A percentile compares a stretch with the other conserved stretches of the same genome.
These are phyloP conservation scores for Nigrospora sphaerica DNA, from an alignment of 2,329 filamentous ascomycete genomes.

Conservation along the genomic window DNA sequence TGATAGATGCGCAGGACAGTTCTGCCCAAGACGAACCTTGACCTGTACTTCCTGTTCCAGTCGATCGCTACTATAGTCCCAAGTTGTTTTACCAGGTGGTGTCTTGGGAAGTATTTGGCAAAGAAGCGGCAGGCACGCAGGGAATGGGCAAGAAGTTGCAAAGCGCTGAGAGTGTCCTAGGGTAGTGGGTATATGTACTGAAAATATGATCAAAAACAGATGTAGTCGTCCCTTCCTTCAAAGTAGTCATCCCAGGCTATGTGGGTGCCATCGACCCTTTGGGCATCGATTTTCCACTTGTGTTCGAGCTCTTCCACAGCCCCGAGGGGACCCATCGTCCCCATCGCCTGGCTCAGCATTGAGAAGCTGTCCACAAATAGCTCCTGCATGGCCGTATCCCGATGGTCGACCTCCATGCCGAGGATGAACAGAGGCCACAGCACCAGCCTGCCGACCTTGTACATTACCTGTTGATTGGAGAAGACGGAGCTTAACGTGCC, in stretches of 20 bases:
- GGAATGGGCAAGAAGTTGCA: too few relatives aligned
- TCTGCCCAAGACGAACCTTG: too few relatives aligned
- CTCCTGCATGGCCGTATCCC: not conserved
- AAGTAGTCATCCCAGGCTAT: conserved; percentile 5
- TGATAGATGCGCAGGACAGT: too few relatives aligned
- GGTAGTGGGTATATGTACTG: not conserved
- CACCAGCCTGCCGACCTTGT: conserved; percentile 6
- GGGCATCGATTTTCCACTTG: conserved; percentile 3
- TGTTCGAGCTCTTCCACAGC: conserved; percentile 1
- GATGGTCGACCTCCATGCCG: conserved; percentile 3
- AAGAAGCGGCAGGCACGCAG: not conserved
- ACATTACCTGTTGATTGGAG: conserved; percentile 2
- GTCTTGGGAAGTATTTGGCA: too few relatives aligned
- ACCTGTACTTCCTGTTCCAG: too few relatives aligned
- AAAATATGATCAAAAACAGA: conserved; percentile 1
- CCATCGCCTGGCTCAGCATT: conserved; percentile 2
- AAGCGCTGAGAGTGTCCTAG: too few relatives aligned
- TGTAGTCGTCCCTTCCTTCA: conserved; percentile 5
- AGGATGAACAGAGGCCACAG: conserved; percentile 6
- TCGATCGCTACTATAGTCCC: too few relatives aligned
- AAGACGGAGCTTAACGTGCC: conserved; percentile 1
- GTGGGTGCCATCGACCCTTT: not conserved
- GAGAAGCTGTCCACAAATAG: conserved; percentile 4
- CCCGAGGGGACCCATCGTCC: conserved; percentile 2
- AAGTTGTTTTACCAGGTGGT: too few relatives aligned